Evolutionary conservation across 1,284 basidiomycete species (phyloP).

Genomic region (Cerioporus squamosus): DNA sequence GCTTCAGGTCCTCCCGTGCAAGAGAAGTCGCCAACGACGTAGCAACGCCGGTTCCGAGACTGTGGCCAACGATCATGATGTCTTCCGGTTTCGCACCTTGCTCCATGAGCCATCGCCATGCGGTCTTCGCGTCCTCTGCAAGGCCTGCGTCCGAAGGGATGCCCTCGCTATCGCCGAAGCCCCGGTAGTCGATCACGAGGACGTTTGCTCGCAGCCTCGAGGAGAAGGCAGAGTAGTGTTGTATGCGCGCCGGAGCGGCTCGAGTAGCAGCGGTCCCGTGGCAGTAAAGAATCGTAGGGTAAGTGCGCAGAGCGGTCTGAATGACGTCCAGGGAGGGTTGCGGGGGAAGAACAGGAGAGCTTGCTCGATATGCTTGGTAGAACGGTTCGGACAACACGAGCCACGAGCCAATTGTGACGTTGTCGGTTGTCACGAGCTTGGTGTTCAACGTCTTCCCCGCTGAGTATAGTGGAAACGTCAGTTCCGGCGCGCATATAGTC

Average conservation of each 20-base stretch:
- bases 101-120: slow-evolving; percentile 78
- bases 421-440: slow-evolving; percentile 67
- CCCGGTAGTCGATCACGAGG: slow-evolving; percentile 89
- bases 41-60: slow-evolving; percentile 81
- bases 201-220: slow-evolving; percentile 76
- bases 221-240: slow-evolving; percentile 64
- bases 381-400: slow-evolving; percentile 79
- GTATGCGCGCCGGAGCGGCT: slow-evolving; percentile 65
- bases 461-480: not conserved
- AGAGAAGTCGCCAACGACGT: slow-evolving; percentile 66
- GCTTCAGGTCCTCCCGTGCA: slow-evolving; percentile 52
- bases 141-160: slow-evolving; percentile 79
- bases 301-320: slow-evolving; percentile 51
- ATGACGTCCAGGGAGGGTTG: slow-evolving; percentile 40
- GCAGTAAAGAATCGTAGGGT: slow-evolving; percentile 86
- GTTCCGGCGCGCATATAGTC: not conserved
- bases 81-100: slow-evolving; percentile 62
- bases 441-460: slow-evolving; percentile 23
- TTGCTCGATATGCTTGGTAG: slow-evolving; percentile 53
- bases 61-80: slow-evolving; percentile 80
- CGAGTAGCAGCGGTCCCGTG: slow-evolving; percentile 91
- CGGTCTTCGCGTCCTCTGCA: slow-evolving; percentile 75
- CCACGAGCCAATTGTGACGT: slow-evolving; percentile 86
- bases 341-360: slow-evolving; percentile 29
- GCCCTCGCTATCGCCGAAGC: slow-evolving; percentile 88